These are phyloP conservation scores for Candida railenensis DNA, from an alignment of 805 yeast species.

Conservation along the genomic window DNA sequence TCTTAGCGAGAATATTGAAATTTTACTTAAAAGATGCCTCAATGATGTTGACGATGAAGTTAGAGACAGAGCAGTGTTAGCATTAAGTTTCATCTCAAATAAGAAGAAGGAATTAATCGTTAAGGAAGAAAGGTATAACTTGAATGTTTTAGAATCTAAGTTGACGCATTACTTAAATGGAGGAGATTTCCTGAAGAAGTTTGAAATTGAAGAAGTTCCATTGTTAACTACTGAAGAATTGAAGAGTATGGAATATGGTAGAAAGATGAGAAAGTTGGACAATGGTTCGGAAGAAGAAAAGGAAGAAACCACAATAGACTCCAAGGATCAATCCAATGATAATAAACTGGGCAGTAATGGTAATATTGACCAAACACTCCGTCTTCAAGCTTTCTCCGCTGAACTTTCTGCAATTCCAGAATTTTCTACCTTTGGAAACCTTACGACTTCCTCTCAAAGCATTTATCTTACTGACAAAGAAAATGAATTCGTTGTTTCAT, in stretches of 20 bases:
- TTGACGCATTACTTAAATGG: constrained; percentile 69
- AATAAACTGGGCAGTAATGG: constrained; percentile 21
- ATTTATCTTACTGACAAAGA: constrained; percentile 84
- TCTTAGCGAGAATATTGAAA: constrained; percentile 66
- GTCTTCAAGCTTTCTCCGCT: constrained; percentile 66
- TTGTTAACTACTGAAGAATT: constrained; percentile 64
- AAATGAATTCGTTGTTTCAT: constrained; percentile 87
- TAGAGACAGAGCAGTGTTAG: constrained; percentile 92
- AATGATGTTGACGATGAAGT: constrained; percentile 95
- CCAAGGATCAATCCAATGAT: constrained; percentile 13
- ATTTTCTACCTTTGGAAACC: constrained; percentile 67
- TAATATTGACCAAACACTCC: constrained; percentile 28
- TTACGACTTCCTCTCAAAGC: constrained; percentile 66
- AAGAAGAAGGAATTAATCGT: constrained; percentile 50
- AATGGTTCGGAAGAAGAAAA: constrained; percentile 17
- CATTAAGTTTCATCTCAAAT: constrained; percentile 60
- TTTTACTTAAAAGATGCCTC: constrained; percentile 77
- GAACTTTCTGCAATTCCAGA: constrained; percentile 73
- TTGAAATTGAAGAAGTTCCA: constrained; percentile 72
- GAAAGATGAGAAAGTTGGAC: constrained; percentile 44
- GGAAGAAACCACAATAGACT: constrained; percentile 8
- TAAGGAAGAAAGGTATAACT: constrained; percentile 67
- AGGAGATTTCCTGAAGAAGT: constrained; percentile 53
- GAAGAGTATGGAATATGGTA: constrained; percentile 60
- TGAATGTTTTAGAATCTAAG: constrained; percentile 75